These are phyloP conservation scores for Pyrus betulifolia DNA, from an alignment of 306 rosid species.

Conservation along the genomic window DNA sequence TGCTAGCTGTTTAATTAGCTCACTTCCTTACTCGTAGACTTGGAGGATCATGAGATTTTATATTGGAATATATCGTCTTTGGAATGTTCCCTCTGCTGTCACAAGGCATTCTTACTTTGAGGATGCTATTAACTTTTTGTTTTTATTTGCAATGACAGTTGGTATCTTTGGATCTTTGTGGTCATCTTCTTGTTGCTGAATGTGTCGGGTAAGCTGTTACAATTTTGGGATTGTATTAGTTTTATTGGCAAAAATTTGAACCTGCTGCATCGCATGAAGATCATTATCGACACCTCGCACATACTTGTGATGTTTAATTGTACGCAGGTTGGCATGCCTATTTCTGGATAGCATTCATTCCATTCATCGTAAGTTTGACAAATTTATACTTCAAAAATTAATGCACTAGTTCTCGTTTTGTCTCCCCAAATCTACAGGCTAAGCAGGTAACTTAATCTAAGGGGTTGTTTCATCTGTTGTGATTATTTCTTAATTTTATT, in stretches of 20 bases:
- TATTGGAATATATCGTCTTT: not conserved
- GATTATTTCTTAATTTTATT: no score
- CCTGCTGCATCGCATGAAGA: not conserved
- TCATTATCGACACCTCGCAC: not conserved
- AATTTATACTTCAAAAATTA: not conserved
- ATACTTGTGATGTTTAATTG: not conserved
- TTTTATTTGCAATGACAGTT: slow-evolving; percentile 4
- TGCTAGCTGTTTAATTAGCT: not conserved
- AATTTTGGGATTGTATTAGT: not conserved
- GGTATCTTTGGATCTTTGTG: slow-evolving; percentile 31
- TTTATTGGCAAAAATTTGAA: not conserved
- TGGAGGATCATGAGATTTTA: not conserved
- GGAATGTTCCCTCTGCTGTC: not conserved
- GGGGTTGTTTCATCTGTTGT: not conserved
- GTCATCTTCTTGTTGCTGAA: slow-evolving; percentile 28
- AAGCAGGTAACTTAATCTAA: not conserved
- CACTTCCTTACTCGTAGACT: not conserved
- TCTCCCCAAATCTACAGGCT: not conserved
- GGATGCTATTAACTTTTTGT: not conserved
- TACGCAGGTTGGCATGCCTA: slow-evolving; percentile 26
- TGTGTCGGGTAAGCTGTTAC: slow-evolving; percentile 16
- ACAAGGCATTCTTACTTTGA: not conserved
- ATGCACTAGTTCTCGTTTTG: not conserved
- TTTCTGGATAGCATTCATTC: slow-evolving; percentile 31
- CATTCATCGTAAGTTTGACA: slow-evolving; percentile 16